These are phyloP conservation scores for Hordeum vulgare DNA, from an alignment of 176 grass and related monocot genomes.

Conservation along the genomic window DNA sequence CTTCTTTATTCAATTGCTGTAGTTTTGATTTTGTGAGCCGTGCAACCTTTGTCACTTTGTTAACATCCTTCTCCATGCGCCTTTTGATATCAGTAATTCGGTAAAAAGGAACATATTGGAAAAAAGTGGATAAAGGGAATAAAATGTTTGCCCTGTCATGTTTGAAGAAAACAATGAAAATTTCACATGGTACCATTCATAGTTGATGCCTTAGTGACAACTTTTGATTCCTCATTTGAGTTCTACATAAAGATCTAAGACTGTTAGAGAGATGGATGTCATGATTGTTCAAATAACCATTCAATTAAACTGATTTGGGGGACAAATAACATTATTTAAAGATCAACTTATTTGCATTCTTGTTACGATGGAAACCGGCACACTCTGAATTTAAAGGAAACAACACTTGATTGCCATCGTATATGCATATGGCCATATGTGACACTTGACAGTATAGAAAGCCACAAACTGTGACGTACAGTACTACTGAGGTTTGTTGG, in stretches of 20 bases:
- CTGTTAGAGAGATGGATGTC: slow-evolving; percentile 2
- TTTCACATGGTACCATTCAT: slow-evolving; percentile 70
- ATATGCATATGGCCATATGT: neutral
- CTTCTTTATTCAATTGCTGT: too few species aligned
- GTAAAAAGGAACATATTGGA: neutral
- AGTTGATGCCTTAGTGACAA: slow-evolving; percentile 54
- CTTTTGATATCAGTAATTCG: slow-evolving; percentile 55
- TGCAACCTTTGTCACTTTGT: too few species aligned
- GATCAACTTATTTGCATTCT: neutral
- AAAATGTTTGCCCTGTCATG: neutral
- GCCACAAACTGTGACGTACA: too few species aligned
- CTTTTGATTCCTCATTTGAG: slow-evolving; percentile 84
- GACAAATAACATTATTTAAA: neutral
- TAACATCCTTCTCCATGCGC: slow-evolving; percentile 70
- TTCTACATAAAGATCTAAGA: slow-evolving; percentile 27
- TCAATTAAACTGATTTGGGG: neutral
- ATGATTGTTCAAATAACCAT: neutral
- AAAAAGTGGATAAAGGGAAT: neutral
- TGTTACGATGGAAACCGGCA: neutral
- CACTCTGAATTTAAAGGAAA: neutral
- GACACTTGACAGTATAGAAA: too few species aligned
- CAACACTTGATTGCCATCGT: neutral
- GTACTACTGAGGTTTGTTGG: too few species aligned
- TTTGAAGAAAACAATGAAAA: neutral
- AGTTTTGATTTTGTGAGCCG: too few species aligned